Percentiles rank a stretch among this genome's conserved stretches.
Evolutionary conservation across 352 stramenopile species (phyloP).

Genomic region (Phytophthora macrochlamydospora): DNA sequence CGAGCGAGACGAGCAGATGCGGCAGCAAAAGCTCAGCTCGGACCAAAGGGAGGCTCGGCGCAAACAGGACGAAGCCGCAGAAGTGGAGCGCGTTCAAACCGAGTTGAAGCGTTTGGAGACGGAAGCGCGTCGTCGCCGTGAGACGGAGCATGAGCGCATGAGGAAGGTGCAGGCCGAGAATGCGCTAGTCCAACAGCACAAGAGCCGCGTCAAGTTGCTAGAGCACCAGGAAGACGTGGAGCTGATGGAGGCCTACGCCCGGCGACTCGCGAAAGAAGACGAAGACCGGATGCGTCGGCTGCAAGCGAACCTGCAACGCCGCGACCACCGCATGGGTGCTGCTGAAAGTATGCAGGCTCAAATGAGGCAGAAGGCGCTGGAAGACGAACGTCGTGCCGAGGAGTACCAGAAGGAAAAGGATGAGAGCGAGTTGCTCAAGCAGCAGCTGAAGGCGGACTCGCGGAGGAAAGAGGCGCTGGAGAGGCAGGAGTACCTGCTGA

Average conservation of each 20-base stretch:
- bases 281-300: constrained; percentile 53
- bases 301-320: constrained; percentile 49
- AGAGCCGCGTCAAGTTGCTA: constrained; percentile 38
- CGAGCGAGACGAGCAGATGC: constrained; percentile 68
- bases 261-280: constrained; percentile 60
- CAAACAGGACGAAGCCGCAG: constrained; percentile 50
- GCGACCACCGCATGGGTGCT: constrained; percentile 42
- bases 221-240: constrained; percentile 69
- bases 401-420: constrained; percentile 70
- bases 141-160: constrained; percentile 57
- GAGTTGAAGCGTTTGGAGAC: constrained; percentile 59
- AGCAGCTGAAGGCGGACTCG: constrained; percentile 37
- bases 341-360: constrained; percentile 56
- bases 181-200: constrained; percentile 42
- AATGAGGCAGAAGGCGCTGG: constrained; percentile 49
- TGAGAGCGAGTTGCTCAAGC: constrained; percentile 31
- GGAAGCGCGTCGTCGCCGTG: constrained; percentile 41
- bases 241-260: constrained; percentile 74
- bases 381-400: constrained; percentile 64
- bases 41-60: constrained; percentile 38
- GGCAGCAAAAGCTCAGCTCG: constrained; percentile 47
- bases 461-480: constrained; percentile 55
- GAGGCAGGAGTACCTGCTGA: constrained; percentile 54
- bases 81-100: constrained; percentile 57
- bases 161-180: constrained; percentile 56